phyloP scores from a whole-genome alignment of 441 rosid species.

The Populus hybrid region DNA sequence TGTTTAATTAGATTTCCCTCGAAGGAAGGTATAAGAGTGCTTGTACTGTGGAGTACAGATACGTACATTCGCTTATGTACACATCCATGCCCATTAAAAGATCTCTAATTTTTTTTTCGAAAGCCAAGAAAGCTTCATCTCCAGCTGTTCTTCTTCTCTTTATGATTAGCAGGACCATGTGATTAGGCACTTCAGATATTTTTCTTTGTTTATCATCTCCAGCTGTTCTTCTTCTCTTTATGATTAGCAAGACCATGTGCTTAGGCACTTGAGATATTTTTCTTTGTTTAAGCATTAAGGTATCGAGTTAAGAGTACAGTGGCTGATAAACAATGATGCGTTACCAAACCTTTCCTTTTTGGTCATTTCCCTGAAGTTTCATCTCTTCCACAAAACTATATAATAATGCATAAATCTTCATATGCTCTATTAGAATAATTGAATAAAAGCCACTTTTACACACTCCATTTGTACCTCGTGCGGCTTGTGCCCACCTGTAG shows the following conservation, averaged over 20 bases:
- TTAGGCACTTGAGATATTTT: not conserved
- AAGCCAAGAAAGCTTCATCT: conserved; percentile 1
- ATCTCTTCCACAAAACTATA: not conserved
- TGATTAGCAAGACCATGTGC: not conserved
- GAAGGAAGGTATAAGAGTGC: not conserved
- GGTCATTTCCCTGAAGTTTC: not conserved
- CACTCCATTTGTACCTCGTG: not conserved
- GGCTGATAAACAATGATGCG: not conserved
- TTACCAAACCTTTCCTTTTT: not conserved
- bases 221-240: conserved; percentile 1
- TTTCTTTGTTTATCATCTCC: not conserved
- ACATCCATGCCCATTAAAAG: not conserved
- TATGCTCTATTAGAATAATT: not conserved
- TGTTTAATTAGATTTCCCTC: not conserved
- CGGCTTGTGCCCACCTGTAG: not conserved
- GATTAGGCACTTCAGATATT: not conserved
- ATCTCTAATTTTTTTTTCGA: not conserved
- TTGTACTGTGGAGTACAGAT: conserved; percentile 7
- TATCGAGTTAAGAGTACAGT: not conserved
- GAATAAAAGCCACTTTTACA: not conserved
- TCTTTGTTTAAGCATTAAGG: not conserved
- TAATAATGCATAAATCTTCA: not conserved
- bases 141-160: conserved; percentile 1
- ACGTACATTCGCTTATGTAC: not conserved
- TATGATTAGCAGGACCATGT: not conserved